Evolutionary conservation across 371 early-diverging fungal genomes (phyloP).

Genomic region (Mortierella sp.): DNA sequence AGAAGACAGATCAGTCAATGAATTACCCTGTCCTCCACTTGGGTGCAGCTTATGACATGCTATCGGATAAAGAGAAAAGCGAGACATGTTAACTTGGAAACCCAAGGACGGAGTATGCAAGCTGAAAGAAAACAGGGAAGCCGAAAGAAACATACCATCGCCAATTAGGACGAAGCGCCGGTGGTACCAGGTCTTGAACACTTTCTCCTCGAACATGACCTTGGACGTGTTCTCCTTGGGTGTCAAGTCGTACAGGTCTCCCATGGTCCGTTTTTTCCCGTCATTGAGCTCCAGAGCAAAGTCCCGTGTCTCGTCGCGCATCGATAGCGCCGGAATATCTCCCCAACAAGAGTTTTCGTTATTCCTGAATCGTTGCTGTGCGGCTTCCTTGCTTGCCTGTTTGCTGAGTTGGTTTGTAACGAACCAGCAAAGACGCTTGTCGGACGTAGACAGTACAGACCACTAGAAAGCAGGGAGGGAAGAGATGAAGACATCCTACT

Average conservation of each 20-base stretch:
- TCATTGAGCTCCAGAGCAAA: neutral
- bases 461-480: neutral
- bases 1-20: neutral
- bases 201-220: constrained; percentile 12
- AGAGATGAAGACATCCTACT: neutral
- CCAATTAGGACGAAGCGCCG: constrained; percentile 15
- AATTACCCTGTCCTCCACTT: neutral
- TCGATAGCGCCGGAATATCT: neutral
- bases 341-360: neutral
- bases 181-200: constrained; percentile 16
- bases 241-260: constrained; percentile 2
- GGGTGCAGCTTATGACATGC: neutral
- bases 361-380: neutral
- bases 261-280: neutral
- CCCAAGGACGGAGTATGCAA: neutral
- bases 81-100: no score
- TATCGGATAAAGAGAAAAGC: neutral
- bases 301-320: constrained; percentile 1
- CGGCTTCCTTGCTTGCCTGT: neutral
- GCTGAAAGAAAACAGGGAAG: neutral
- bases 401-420: neutral
- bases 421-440: neutral
- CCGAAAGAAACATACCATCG: neutral
- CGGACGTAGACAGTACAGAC: neutral
- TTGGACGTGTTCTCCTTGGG: neutral